A percentile compares a stretch with the other conserved stretches of the same genome.
Evolutionary conservation across 163 green algal genomes (phyloP).

Genomic region (Chloromonas sp.): DNA sequence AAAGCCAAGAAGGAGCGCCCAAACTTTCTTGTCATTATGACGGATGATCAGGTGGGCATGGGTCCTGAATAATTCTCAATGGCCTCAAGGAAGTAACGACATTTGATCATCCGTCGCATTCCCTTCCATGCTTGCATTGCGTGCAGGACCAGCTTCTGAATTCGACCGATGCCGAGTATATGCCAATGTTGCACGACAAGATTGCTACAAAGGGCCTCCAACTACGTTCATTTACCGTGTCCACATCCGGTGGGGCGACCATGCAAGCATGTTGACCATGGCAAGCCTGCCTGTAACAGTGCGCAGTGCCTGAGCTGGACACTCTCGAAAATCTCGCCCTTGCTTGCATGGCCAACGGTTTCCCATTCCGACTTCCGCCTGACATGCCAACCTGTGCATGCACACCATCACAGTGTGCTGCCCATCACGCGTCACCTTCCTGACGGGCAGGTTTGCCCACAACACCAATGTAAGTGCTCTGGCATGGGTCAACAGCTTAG

Average conservation of each 20-base stretch:
- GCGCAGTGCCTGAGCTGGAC: too few relatives aligned
- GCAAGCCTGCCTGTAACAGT: too few relatives aligned
- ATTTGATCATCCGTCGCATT: too few relatives aligned
- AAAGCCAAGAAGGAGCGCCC: neutral
- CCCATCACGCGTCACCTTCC: slow-evolving; percentile 21
- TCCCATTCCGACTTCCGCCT: too few relatives aligned
- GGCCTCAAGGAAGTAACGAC: too few relatives aligned
- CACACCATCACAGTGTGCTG: slow-evolving; percentile 15
- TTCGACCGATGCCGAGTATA: neutral
- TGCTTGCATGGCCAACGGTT: too few relatives aligned
- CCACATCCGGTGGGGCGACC: neutral
- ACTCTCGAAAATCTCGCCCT: too few relatives aligned
- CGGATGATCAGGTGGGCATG: neutral
- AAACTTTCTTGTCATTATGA: neutral
- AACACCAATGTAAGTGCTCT: slow-evolving; percentile 25
- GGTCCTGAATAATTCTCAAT: too few relatives aligned
- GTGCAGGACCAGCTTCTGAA: neutral
- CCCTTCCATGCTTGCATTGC: neutral
- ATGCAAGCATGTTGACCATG: too few relatives aligned
- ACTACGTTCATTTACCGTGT: neutral
- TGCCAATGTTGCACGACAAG: neutral
- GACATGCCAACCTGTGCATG: too few relatives aligned
- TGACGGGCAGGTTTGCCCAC: slow-evolving; percentile 27
- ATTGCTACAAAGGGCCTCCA: neutral
- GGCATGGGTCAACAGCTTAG: too few relatives aligned